These are phyloP conservation scores for Agapanthus africanus DNA, from an alignment of 106 monocot species.

Conservation along the genomic window DNA sequence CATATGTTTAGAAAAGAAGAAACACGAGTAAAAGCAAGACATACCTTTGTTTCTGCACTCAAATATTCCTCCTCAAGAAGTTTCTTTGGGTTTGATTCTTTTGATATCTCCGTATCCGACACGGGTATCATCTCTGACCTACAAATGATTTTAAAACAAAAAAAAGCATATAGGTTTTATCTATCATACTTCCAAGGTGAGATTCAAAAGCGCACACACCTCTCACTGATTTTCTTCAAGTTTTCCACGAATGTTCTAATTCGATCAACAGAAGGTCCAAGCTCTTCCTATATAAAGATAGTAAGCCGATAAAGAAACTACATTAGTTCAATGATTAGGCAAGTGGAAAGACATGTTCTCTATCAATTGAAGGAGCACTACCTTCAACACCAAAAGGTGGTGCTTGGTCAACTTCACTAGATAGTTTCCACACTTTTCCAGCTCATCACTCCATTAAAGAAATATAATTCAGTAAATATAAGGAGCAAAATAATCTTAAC, in stretches of 20 bases:
- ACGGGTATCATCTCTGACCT: conserved; percentile 32
- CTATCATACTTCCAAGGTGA: background rate
- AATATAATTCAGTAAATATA: background rate
- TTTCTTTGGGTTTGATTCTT: conserved; percentile 56
- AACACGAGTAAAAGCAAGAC: background rate
- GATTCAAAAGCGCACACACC: conserved; percentile 24
- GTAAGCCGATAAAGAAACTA: no score
- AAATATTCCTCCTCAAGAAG: conserved; percentile 84
- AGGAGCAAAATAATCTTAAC: background rate
- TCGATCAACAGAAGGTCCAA: conserved; percentile 47
- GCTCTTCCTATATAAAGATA: no score
- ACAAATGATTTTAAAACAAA: background rate
- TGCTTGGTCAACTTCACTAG: conserved; percentile 53
- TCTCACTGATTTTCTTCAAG: conserved; percentile 63
- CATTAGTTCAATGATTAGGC: no score
- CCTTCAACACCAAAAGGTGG: conserved; percentile 69
- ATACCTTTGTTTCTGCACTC: conserved; percentile 73
- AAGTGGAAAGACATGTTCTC: no score
- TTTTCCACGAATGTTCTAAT: conserved; percentile 73
- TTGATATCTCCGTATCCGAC: conserved; percentile 28
- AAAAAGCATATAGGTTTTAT: conserved; percentile 7
- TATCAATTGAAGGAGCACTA: conserved; percentile 27
- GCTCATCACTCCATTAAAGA: conserved; percentile 47
- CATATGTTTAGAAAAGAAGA: background rate
- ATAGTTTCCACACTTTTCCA: conserved; percentile 56